Base-by-base conservation (phyloP, 768 basidiomycete species). In the Chiua virens region DNA sequence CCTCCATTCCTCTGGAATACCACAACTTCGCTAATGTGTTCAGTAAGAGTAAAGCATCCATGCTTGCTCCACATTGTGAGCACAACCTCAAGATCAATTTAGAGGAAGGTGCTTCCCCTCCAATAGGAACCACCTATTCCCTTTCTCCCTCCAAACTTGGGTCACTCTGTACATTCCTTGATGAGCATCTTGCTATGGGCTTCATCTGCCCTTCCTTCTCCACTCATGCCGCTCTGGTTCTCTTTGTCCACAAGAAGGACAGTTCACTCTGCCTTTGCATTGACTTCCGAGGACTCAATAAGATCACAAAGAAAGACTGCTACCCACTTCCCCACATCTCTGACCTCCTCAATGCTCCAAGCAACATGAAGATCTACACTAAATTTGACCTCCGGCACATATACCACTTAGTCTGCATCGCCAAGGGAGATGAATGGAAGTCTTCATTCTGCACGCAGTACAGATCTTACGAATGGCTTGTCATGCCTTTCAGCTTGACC, bases 251-350 rank as follows among this genome's bases (percentile, higher is more conserved):
- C 25, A 27, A 27, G 8, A 27, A 27, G 20, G 28, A 47, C 5
- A 5, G 67, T 9, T 48, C 49, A 1, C 65, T 57, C 36, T 36
- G 18, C 15, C 47, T 67, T 25, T 70, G 66, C 40, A 49, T 65
- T 15, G 64, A 77, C 46, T 75, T 67, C 46, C 48, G 58, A 18
- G 43, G 54, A 2, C 62, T 74, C 0, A 75, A 75, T 42, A 51
- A 64, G 0, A 61, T 68, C 44, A 68, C 22, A 63, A 72, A 47
- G n/a, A 49, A 48, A 23, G 39, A 48, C 20, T 49, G 52, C 5
- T 72, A 73, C 39, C 73, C 68, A 3, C 57, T 75, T 4, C 72
- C 71, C 0, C 62, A 20, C 11, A 40, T 40, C 21, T 11, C 20
- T 10, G 5, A 40, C 22, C 39, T 40, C 20, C 21, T 42, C 5